Evolutionary conservation across 257 asterid species (phyloP).

Genomic region (Solanum verrucosum): DNA sequence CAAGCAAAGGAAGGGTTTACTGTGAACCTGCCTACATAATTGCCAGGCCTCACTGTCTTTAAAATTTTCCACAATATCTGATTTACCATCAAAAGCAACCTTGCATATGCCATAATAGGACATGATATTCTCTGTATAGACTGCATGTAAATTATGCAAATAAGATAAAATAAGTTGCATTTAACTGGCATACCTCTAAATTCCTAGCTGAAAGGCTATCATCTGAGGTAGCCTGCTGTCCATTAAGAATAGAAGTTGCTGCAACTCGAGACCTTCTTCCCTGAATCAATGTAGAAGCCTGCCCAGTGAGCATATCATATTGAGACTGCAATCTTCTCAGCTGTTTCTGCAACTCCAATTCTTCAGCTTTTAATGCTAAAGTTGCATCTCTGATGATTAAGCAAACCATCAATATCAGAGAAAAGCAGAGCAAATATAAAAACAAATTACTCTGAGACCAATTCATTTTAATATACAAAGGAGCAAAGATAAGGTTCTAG

Average conservation of each 20-base stretch:
- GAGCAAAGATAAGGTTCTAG: not conserved
- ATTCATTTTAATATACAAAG: not conserved
- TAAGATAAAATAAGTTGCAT: not conserved
- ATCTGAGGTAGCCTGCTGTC: slow-evolving; percentile 64
- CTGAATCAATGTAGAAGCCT: slow-evolving; percentile 85
- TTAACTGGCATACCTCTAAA: slow-evolving; percentile 54
- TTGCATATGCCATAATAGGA: not conserved
- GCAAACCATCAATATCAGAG: slow-evolving; percentile 14
- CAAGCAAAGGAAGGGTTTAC: not conserved
- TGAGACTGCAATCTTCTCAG: slow-evolving; percentile 70
- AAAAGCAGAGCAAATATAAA: not conserved
- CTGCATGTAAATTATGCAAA: not conserved
- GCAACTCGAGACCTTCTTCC: slow-evolving; percentile 95
- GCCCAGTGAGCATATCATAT: slow-evolving; percentile 79
- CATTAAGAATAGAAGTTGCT: slow-evolving; percentile 81
- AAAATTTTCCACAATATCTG: not conserved
- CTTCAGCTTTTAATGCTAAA: slow-evolving; percentile 75
- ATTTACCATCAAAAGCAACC: not conserved
- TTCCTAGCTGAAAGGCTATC: slow-evolving; percentile 90
- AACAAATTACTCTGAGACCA: not conserved
- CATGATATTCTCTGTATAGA: not conserved
- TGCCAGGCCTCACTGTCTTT: not conserved
- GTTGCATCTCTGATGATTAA: slow-evolving; percentile 71
- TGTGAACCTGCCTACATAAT: not conserved
- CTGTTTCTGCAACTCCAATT: slow-evolving; percentile 89